Evolutionary conservation across 768 basidiomycete species (phyloP).

Genomic region (Phlebiopsis flavidoalba): DNA sequence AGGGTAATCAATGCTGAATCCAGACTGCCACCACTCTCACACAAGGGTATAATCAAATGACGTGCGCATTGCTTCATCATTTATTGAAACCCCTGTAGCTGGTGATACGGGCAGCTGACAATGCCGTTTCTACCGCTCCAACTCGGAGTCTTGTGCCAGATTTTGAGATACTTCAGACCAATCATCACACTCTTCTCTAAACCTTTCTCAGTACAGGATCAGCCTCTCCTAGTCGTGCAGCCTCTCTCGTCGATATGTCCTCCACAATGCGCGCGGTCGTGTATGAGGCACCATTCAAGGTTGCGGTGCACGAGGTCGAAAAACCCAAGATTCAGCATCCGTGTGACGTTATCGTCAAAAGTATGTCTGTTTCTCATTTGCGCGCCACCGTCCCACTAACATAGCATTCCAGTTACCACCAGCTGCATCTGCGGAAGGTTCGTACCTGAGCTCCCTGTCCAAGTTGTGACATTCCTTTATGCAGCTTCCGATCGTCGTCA

Average conservation of each 20-base stretch:
- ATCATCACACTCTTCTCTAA: background rate
- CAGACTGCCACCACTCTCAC: background rate
- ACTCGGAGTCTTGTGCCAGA: no score
- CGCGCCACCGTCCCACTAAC: conserved; percentile 1
- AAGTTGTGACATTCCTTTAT: background rate
- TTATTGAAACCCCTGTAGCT: background rate
- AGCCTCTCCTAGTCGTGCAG: background rate
- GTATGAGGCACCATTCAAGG: conserved; percentile 44
- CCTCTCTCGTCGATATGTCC: conserved; percentile 4
- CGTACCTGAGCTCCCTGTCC: background rate
- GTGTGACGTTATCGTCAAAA: conserved; percentile 48
- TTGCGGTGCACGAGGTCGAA: conserved; percentile 40
- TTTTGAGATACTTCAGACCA: no score
- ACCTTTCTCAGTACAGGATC: background rate
- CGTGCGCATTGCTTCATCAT: background rate
- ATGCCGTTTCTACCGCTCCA: background rate
- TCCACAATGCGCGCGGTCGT: conserved; percentile 47
- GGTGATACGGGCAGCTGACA: conserved; percentile 11
- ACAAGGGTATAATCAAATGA: background rate
- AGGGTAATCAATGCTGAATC: background rate
- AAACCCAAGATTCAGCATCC: conserved; percentile 46
- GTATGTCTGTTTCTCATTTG: conserved; percentile 18
- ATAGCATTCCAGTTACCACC: conserved; percentile 36
- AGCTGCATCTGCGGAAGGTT: conserved; percentile 50
- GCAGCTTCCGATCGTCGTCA: conserved; percentile 11